phyloP scores from a whole-genome alignment of 129 eudicot species.

The Deinandra increscens region DNA sequence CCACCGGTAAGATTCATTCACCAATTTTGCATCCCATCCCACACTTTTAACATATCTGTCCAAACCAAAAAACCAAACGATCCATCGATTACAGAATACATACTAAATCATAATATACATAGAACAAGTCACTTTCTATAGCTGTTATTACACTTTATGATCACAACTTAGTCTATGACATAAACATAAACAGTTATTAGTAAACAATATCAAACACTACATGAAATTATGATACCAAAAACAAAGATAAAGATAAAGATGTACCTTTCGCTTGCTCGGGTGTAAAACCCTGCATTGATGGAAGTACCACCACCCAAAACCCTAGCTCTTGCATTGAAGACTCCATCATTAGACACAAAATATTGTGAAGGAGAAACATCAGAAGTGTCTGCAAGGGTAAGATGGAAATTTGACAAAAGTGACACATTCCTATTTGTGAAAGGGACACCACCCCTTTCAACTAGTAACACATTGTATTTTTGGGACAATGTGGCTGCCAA shows the following conservation, averaged over 20 bases:
- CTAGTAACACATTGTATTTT: conserved; percentile 62
- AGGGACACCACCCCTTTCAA: conserved; percentile 95
- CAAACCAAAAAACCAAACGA: no score
- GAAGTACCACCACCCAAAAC: conserved; percentile 89
- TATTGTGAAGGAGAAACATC: conserved; percentile 72
- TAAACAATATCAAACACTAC: background rate
- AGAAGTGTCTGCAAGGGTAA: conserved; percentile 75
- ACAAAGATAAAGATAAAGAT: no score
- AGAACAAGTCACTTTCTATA: no score
- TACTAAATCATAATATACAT: no score
- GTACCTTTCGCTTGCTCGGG: conserved; percentile 90
- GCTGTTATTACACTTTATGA: no score
- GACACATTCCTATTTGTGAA: conserved; percentile 73
- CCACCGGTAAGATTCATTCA: conserved; percentile 85
- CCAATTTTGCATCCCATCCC: conserved; percentile 77
- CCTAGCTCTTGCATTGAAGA: conserved; percentile 79
- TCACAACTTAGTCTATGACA: no score
- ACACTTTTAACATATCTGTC: conserved; percentile 51
- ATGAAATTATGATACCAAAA: no score
- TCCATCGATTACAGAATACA: no score
- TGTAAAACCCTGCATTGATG: conserved; percentile 96
- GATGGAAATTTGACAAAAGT: conserved; percentile 72
- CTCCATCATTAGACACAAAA: conserved; percentile 92
- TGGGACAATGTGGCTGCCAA: conserved; percentile 85
- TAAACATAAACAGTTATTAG: background rate